phyloP scores from a whole-genome alignment of 1,284 basidiomycete genomes.

The Sanguinoderma infundibulare region DNA sequence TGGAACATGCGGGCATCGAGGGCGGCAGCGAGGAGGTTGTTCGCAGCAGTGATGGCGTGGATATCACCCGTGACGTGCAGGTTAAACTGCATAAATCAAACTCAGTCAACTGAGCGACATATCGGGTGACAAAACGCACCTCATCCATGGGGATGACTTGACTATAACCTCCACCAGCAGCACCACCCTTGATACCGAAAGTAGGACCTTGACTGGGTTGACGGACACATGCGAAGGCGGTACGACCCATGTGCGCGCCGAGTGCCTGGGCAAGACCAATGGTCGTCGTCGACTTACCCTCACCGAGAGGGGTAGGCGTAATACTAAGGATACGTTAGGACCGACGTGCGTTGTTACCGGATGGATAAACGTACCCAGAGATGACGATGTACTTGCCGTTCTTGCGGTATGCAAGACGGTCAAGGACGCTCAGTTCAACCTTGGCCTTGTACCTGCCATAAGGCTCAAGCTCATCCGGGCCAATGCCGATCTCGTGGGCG shows the following conservation, averaged over 20 bases:
- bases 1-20: slow-evolving; percentile 99
- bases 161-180: slow-evolving; percentile 97
- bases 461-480: slow-evolving; percentile 88
- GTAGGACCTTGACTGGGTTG: slow-evolving; percentile 99
- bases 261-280: slow-evolving; percentile 97
- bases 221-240: slow-evolving; percentile 97
- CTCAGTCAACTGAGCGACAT: background rate
- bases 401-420: slow-evolving; percentile 85
- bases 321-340: slow-evolving; percentile 58
- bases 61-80: slow-evolving; percentile 98
- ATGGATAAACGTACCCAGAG: slow-evolving; percentile 64
- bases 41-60: slow-evolving; percentile 96
- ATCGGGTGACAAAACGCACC: slow-evolving; percentile 47
- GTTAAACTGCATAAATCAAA: slow-evolving; percentile 71
- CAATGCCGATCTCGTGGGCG: slow-evolving; percentile 89
- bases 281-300: slow-evolving; percentile 99
- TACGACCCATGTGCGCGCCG: slow-evolving; percentile 92
- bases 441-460: slow-evolving; percentile 99
- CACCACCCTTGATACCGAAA: slow-evolving; percentile 99
- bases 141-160: slow-evolving; percentile 99
- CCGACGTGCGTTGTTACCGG: background rate
- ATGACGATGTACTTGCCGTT: slow-evolving; percentile 98
- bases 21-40: slow-evolving; percentile 95
- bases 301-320: slow-evolving; percentile 96
- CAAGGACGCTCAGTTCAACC: slow-evolving; percentile 88